Evolutionary conservation across 2,329 filamentous ascomycete species (phyloP).

Genomic region (Fusarium sp.): DNA sequence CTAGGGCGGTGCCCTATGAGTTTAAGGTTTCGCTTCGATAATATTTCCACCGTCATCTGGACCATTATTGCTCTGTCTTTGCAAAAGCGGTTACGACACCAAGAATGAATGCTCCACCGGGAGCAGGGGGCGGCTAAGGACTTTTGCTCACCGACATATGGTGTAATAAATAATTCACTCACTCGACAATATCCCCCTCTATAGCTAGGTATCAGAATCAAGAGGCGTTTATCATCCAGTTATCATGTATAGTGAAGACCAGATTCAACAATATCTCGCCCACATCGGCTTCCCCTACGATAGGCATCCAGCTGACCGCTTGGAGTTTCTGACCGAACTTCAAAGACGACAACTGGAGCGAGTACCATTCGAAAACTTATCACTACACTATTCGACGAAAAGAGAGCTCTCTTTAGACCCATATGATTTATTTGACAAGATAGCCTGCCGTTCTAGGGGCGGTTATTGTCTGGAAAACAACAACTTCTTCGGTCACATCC

Average conservation of each 20-base stretch:
- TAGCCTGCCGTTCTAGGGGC: constrained; percentile 2
- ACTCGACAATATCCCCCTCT: background rate
- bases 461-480: constrained; percentile 28
- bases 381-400: constrained; percentile 16
- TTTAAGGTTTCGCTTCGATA: background rate
- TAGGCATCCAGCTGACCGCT: background rate
- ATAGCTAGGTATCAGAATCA: background rate
- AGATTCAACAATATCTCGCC: constrained; percentile 12
- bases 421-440: constrained; percentile 11
- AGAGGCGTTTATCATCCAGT: background rate
- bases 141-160: background rate
- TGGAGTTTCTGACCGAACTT: constrained; percentile 7
- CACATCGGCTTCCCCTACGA: constrained; percentile 6
- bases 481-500: constrained; percentile 12
- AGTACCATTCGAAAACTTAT: constrained; percentile 23
- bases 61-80: background rate
- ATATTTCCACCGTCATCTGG: background rate
- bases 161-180: background rate
- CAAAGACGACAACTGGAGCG: constrained; percentile 15
- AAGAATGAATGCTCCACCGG: background rate
- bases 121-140: background rate
- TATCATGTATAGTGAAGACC: background rate
- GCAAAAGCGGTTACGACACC: background rate
- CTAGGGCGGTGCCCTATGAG: background rate
- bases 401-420: constrained; percentile 3